Conservation (phyloP, 225 moss, liverwort and hornwort species). For the Climacium dendroides region DNA sequence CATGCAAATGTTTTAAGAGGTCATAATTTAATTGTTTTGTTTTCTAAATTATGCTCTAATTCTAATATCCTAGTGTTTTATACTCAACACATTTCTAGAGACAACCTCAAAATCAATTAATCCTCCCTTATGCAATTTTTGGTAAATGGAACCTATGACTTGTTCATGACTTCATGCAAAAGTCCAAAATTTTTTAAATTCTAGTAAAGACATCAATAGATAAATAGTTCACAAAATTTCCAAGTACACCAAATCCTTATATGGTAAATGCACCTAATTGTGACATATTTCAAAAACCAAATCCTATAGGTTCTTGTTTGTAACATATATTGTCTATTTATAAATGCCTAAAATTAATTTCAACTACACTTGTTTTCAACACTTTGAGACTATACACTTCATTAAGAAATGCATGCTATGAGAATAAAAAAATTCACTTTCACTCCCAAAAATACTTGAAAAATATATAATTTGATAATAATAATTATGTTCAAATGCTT, state of each 20-base stretch:
- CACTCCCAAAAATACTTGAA: neutral
- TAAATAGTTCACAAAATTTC: neutral
- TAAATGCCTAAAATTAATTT: neutral
- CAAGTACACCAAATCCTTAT: fast-evolving
- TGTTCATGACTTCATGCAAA: neutral
- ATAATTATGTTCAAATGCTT: neutral
- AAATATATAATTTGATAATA: neutral
- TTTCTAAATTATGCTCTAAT: neutral
- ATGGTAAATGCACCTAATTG: neutral
- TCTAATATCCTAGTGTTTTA: neutral
- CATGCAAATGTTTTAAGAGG: neutral
- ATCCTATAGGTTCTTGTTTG: neutral
- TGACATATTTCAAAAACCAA: neutral
- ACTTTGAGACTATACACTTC: neutral
- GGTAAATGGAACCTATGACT: neutral
- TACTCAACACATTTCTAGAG: neutral
- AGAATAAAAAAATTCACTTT: neutral
- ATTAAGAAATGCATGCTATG: neutral
- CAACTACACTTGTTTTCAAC: neutral
- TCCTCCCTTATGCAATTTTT: neutral
- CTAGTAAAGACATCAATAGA: neutral
- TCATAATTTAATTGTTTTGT: neutral
- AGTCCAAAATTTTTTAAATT: neutral
- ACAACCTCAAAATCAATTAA: neutral
- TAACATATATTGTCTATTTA: neutral